These are phyloP conservation scores for Neophaeococcomyces aloes DNA, from an alignment of 2,329 filamentous ascomycete species.

Conservation along the genomic window DNA sequence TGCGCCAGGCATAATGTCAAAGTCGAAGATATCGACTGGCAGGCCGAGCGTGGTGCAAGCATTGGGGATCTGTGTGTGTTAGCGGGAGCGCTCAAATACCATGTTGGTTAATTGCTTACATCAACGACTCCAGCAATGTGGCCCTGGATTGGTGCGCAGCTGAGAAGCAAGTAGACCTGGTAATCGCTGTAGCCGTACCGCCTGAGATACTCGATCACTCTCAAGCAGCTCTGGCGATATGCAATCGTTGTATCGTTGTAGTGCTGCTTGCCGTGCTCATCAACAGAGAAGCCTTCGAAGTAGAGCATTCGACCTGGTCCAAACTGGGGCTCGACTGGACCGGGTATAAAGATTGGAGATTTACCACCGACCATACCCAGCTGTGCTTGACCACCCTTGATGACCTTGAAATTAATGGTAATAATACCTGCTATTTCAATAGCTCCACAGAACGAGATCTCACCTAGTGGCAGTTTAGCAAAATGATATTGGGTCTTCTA, in stretches of 20 bases:
- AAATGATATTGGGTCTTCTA: constrained; percentile 26
- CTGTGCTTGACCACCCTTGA: constrained; percentile 67
- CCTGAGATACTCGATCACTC: constrained; percentile 68
- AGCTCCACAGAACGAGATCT: constrained; percentile 59
- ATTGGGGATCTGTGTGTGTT: constrained; percentile 55
- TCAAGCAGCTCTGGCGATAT: constrained; percentile 69
- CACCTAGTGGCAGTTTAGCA: neutral
- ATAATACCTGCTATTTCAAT: constrained; percentile 93
- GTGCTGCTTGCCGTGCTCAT: constrained; percentile 79
- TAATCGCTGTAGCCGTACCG: constrained; percentile 62
- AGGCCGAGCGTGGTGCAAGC: constrained; percentile 80
- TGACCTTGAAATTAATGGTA: constrained; percentile 78
- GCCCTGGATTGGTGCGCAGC: constrained; percentile 76
- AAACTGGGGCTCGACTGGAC: constrained; percentile 80
- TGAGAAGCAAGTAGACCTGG: constrained; percentile 76
- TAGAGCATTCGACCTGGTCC: constrained; percentile 71
- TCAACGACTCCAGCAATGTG: constrained; percentile 85
- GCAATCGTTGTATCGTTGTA: constrained; percentile 79
- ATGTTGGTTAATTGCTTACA: constrained; percentile 24
- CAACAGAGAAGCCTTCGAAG: constrained; percentile 84
- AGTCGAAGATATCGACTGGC: constrained; percentile 90
- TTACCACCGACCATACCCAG: constrained; percentile 53
- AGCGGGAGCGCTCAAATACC: neutral
- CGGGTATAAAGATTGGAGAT: constrained; percentile 73
- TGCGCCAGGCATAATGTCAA: constrained; percentile 62